Base-by-base conservation (phyloP, 345 rosid species). In the Punica granatum region DNA sequence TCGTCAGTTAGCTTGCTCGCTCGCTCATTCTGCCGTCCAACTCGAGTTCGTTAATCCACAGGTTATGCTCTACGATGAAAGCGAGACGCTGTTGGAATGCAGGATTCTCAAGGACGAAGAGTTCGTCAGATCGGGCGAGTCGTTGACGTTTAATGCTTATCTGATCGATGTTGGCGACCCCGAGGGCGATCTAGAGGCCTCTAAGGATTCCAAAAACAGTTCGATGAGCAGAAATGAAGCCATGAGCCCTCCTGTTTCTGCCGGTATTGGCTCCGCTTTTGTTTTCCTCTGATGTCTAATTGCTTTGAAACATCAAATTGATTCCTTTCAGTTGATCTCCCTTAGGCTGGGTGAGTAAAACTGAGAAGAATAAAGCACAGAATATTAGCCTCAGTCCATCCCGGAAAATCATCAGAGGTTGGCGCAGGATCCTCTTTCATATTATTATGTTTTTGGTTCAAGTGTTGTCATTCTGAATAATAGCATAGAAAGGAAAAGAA, bases 141-240 rank as follows among this genome's bases (percentile, higher is more conserved):
- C 88, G 2, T 74, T 91, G 80, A 69, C 88, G 15, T 89, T 91
- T 65, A 78, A 70, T 64, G 77, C 89, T 25, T 86, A 81, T 73
- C 77, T 86, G 46, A 89, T 94, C 6, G 90, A 88, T 67, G 74
- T 94, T 35, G 86, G 95, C 4, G 89, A 87, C 64, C 89, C 83
- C 11, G 83, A 78, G 30, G 84, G 73, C 6, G 74, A 65, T 62
- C 70, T 64, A 32, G 56, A 62, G 61, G 44, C 67, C 69, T n/a
- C 66, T 14, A 6, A 69, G 65, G 79, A 71, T 41, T 51, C 49
- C 33, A 75, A 68, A 33, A 59, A 66, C 65, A 36, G 60, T 73
- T 34, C 72, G 62, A 46, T 36, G 60, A 72, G 26, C 65, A 67
- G 80, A 19, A 64, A 69, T 25, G 88, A 78, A 75, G 79, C 83